Evolutionary conservation across 441 rosid genomes (phyloP), one percentile per base, ranked within the genome.

Genomic region (Arabidopsis lyrata): DNA sequence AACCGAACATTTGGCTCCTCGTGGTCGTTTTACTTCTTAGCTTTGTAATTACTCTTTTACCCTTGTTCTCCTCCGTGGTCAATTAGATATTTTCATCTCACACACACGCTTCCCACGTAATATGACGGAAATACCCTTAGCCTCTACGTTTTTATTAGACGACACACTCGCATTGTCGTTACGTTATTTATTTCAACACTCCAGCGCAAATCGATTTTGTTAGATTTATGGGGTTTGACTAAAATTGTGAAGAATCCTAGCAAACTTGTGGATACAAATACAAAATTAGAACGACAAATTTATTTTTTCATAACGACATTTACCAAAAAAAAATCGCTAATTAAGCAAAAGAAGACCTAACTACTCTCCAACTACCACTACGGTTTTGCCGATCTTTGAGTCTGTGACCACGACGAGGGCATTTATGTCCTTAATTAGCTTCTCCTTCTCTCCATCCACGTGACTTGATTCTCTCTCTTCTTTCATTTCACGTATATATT

Each of bases 1-100:
- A 84, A 81, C 85, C 86, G 78, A 63, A 81, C 90, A 88, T 79
- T 77, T 88, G 88, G 84, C 87, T 49, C 32, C 12, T 32, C 31
- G 4, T 42, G 44, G 42, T 75, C 73, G 15, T 42, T 29, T 42
- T 34, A 0, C 34, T 15, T 8, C 29, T 2, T 38, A 1, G 1
- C 20, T 2, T 11, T 45, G 0, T 2, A 39, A 32, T 75, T 50
- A 70, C 78, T 5, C 42, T 3, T 29, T 45, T 45, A 52, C 31
- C 76, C 72, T 66, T 52, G 31, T 41, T 8, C 16, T 16, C 44
- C 48, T 24, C 64, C 16, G 9, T 66, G 15, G 64, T 72, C 69
- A 52, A 59, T 12, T 9, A 59, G 36, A 59, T 65, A 58, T 77
- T 63, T 69, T 65, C 61, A 13, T 64, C 68, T 58, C 56, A 41